Evolutionary conservation across 495 filamentous ascomycete genomes (phyloP).

Genomic region (Niebla homalea): DNA sequence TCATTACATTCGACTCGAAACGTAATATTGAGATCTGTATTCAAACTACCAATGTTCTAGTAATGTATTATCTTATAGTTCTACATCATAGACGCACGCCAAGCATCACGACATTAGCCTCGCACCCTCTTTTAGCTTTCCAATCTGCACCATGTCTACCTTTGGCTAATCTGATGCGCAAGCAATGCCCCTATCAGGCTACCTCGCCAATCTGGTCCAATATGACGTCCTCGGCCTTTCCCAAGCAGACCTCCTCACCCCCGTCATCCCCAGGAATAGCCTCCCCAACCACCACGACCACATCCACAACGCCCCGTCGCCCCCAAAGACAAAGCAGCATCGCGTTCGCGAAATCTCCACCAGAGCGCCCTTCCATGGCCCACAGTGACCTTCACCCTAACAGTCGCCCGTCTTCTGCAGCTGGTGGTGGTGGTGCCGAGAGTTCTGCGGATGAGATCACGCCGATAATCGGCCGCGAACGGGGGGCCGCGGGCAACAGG

Average conservation of each 20-base stretch:
- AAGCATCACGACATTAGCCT: not conserved
- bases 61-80: too few species aligned
- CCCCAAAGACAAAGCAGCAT: too few species aligned
- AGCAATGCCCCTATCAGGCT: slow-evolving; percentile 7
- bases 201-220: not conserved
- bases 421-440: not conserved
- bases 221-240: too few species aligned
- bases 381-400: not conserved
- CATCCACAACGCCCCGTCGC: not conserved
- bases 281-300: not conserved
- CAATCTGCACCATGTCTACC: not conserved
- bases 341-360: too few species aligned
- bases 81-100: not conserved
- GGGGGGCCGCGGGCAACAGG: not conserved
- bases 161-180: not conserved
- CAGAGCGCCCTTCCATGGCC: too few species aligned
- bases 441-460: slow-evolving; percentile 21
- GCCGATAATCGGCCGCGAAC: slow-evolving; percentile 16
- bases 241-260: not conserved
- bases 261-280: not conserved
- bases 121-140: not conserved
- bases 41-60: too few species aligned
- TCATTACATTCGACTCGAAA: too few species aligned
- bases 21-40: too few species aligned
- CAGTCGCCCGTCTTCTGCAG: not conserved